Evolutionary conservation across 208 protist species (phyloP), one percentile per base, ranked within the genome.

Genomic region (Crithidia sp.): DNA sequence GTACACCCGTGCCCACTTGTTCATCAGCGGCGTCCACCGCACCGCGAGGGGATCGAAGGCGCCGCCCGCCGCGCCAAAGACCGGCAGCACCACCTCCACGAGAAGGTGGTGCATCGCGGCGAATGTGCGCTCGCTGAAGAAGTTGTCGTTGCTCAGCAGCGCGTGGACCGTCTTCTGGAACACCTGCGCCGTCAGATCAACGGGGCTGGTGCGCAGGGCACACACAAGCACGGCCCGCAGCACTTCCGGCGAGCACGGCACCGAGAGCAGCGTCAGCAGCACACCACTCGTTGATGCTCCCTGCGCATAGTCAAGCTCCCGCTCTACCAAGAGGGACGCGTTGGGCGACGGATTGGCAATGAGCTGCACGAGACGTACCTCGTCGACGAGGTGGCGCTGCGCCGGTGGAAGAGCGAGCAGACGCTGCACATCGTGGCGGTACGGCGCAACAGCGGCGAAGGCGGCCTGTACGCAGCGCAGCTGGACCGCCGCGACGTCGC

Each of bases 1-100:
- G 71, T 96, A 96, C 71, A 92, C 82, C 17, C 92, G 83, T 12
- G 84, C 80, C 77, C 89, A 82, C 74, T 87, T 90, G 59, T 91
- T 93, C 71, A 94, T 74, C 69, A 94, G 65, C 53, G 86, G 83
- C 16, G 84, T 89, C 92, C 92, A 96, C 9, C 81, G 83, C 59
- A 93, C 74, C 0, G 83, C 80, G 47, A 84, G 56, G 62, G 80
- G 83, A 67, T 93, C 86, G 59, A 87, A 88, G 37, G 56, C 3
- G 69, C 65, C 16, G 67, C 44, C 63, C 61, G 53, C 28, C 7
- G 16, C 16, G 17, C 8, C 52, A 44, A 73, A 14, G 17, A 72
- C 53, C 16, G 59, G 76, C 52, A 88, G 45, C 36, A 93, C 56
- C 4, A 81, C 66, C 19, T 68, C 60, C 5, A 65, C 40, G 7